Evolutionary conservation across 306 rosid genomes (phyloP), one percentile per base, ranked within the genome.

Genomic region (Cucumis hystrix): DNA sequence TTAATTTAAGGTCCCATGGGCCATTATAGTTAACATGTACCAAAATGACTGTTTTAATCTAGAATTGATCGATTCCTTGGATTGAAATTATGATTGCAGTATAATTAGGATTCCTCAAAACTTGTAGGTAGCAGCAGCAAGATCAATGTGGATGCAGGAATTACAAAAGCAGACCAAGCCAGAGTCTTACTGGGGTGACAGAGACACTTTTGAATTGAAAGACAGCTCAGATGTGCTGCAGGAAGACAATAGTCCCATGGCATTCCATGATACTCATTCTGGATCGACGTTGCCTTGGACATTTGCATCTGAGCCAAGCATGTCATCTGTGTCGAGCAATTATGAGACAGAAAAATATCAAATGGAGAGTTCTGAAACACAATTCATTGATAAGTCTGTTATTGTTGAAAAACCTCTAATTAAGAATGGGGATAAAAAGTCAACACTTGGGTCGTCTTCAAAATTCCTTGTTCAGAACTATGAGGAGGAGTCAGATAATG

Each of bases 71-170:
- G 61, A 8, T 28, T 28, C 76, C 61, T 47, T 49, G 51, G 59
- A 28, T 72, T 8, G 76, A 51, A 72, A 51, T 49, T 15, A 16
- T 16, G 20, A 8, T 52, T 72, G 28, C 9, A 30, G 13, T 23
- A 23, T 21, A 13, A 45, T 70, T 28, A 28, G 45, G 76, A 5
- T 49, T 49, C 61, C 2, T 30, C 41, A 28, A 72, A 72, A 51
- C 70, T 83, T 76, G 79, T 83, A 95, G 99, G 91, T 95, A 58
- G 86, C 78, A 93, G 96, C 72, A 74, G 97, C 97, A 63, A 85
- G 97, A 89, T 82, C 93, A 54, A 81, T 83, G 88, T 94, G 98
- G 98, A 94, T 94, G 98, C 88, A 92, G 80, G 97, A 92, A 84
- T 86, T 90, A 86, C 98, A 94, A 13, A 84, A 85, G 86, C 90